phyloP scores from a whole-genome alignment of 768 basidiomycete genomes.

The Psilocybe subaeruginosa region DNA sequence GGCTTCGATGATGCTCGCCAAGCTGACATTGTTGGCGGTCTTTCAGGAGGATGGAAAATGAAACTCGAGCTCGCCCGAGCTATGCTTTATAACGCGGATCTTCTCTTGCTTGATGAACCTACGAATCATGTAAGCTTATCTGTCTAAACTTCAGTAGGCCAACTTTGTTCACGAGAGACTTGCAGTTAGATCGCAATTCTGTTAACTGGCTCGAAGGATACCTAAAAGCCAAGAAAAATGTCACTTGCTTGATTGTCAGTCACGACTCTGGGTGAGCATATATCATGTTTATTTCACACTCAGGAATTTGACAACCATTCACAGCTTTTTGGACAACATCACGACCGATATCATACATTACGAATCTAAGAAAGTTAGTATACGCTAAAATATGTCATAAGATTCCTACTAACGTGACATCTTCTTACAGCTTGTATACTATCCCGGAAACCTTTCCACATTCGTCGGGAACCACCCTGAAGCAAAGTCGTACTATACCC shows the following conservation, averaged over 20 bases:
- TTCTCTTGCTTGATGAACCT: constrained; percentile 88
- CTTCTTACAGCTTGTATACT: constrained; percentile 77
- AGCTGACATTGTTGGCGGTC: constrained; percentile 80
- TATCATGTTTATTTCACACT: background rate
- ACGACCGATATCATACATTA: constrained; percentile 98
- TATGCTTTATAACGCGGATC: constrained; percentile 94
- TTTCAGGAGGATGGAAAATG: constrained; percentile 99
- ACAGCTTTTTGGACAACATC: constrained; percentile 90
- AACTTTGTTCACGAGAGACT: constrained; percentile 68
- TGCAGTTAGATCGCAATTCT: constrained; percentile 77
- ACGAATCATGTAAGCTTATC: constrained; percentile 80
- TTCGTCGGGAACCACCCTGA: constrained; percentile 92
- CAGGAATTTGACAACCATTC: background rate
- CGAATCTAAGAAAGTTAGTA: constrained; percentile 81
- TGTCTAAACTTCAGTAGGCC: constrained; percentile 25
- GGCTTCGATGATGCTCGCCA: constrained; percentile 91
- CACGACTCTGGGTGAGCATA: constrained; percentile 90
- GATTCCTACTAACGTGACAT: background rate
- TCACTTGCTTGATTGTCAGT: constrained; percentile 93
- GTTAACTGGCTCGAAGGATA: constrained; percentile 94
- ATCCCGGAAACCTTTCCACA: constrained; percentile 87
- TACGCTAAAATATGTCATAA: background rate
- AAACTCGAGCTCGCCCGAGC: constrained; percentile 95
- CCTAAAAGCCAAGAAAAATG: constrained; percentile 75
- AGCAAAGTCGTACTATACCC: constrained; percentile 95